Evolutionary conservation across 495 filamentous ascomycete species (phyloP).

Genomic region (Daldinia decipiens): DNA sequence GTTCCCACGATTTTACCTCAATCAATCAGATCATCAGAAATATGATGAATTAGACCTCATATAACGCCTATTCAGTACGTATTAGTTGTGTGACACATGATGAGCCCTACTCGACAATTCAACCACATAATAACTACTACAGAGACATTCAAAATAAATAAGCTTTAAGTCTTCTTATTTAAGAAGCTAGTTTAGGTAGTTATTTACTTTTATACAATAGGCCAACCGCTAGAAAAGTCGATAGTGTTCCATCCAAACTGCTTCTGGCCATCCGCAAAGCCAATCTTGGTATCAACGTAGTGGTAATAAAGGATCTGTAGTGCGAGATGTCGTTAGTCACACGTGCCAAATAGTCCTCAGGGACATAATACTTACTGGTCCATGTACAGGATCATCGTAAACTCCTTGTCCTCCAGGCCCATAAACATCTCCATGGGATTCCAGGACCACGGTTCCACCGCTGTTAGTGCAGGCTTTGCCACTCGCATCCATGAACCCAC

Average conservation of each 20-base stretch:
- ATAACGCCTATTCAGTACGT: no score
- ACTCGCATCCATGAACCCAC: conserved; percentile 68
- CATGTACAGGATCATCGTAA: conserved; percentile 48
- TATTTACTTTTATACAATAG: conserved; percentile 53
- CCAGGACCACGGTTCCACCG: conserved; percentile 72
- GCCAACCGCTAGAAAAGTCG: conserved; percentile 74
- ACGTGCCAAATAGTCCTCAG: conserved; percentile 1
- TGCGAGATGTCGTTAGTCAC: neutral
- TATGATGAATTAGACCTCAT: no score
- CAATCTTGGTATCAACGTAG: conserved; percentile 71
- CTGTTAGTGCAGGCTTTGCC: conserved; percentile 65
- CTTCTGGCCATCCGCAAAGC: conserved; percentile 71
- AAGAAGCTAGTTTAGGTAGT: neutral
- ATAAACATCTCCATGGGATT: conserved; percentile 71
- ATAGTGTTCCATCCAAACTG: conserved; percentile 75
- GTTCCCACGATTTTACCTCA: no score
- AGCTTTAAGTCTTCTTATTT: no score
- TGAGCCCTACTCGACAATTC: no score
- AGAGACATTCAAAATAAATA: no score
- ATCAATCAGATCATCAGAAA: no score
- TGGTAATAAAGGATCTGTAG: conserved; percentile 74
- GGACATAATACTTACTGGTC: conserved; percentile 48
- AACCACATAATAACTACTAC: no score
- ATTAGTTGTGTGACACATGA: no score
- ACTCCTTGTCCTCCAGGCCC: conserved; percentile 75